These are phyloP conservation scores for Mediolabrus comicus DNA, from an alignment of 108 stramenopile species.

Conservation along the genomic window DNA sequence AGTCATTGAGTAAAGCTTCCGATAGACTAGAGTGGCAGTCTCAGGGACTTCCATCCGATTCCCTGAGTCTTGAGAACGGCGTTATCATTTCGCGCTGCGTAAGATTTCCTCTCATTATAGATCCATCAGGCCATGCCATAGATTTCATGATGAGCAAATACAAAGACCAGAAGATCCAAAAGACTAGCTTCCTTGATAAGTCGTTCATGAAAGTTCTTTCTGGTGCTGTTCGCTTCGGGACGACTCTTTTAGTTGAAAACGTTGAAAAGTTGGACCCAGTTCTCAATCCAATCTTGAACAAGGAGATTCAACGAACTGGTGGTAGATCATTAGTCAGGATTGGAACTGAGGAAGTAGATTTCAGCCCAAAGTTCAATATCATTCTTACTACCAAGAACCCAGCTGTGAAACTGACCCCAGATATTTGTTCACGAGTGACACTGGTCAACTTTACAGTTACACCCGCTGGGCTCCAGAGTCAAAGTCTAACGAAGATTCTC, in stretches of 20 bases:
- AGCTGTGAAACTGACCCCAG: conserved; percentile 90
- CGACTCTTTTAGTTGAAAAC: conserved; percentile 93
- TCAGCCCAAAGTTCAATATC: conserved; percentile 93
- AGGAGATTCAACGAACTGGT: conserved; percentile 92
- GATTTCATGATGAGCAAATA: conserved; percentile 90
- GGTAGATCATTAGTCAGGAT: conserved; percentile 93
- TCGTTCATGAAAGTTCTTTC: conserved; percentile 97
- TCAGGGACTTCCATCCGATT: conserved; percentile 90
- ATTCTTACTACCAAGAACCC: conserved; percentile 93
- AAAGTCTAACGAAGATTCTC: conserved; percentile 87
- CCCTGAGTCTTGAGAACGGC: conserved; percentile 94
- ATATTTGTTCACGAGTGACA: conserved; percentile 96
- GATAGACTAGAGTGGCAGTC: conserved; percentile 90
- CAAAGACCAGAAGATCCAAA: conserved; percentile 84
- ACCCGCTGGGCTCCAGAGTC: conserved; percentile 90
- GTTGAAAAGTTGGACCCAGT: conserved; percentile 95
- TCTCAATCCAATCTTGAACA: conserved; percentile 95
- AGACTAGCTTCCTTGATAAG: conserved; percentile 95
- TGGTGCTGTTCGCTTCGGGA: conserved; percentile 97
- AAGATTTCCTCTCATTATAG: conserved; percentile 96
- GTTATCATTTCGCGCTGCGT: conserved; percentile 88
- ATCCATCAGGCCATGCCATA: conserved; percentile 96
- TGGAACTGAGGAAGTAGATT: conserved; percentile 98
- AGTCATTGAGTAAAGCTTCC: conserved; percentile 87
- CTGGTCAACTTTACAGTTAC: conserved; percentile 97